These are phyloP conservation scores for Hanseniaspora taiwanica DNA, from an alignment of 805 yeast genomes.

Conservation along the genomic window DNA sequence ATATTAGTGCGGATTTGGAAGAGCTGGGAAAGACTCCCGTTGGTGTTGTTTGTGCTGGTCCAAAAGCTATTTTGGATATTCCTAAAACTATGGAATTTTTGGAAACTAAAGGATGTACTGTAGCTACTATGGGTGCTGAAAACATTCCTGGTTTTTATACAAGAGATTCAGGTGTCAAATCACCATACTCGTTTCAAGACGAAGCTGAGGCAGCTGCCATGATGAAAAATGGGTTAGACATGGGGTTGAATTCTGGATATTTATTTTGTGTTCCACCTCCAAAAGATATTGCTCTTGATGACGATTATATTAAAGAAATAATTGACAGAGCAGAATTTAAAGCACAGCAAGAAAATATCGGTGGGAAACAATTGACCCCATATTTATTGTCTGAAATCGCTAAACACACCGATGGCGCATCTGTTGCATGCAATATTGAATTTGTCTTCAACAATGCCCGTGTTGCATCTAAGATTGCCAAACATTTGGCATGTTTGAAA, in stretches of 20 bases:
- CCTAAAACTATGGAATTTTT: constrained; percentile 70
- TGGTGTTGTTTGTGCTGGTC: constrained; percentile 87
- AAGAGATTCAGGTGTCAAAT: constrained; percentile 55
- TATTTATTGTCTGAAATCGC: constrained; percentile 56
- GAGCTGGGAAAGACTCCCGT: constrained; percentile 75
- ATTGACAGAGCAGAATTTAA: constrained; percentile 45
- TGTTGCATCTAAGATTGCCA: constrained; percentile 56
- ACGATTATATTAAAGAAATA: constrained; percentile 36
- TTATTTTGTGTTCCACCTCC: constrained; percentile 82
- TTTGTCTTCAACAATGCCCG: constrained; percentile 69
- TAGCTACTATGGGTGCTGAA: constrained; percentile 46
- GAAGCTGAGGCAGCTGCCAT: constrained; percentile 50
- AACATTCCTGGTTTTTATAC: constrained; percentile 74
- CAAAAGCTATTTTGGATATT: constrained; percentile 74
- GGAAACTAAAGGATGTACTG: constrained; percentile 86
- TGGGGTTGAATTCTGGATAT: constrained; percentile 52
- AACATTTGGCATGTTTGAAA: constrained; percentile 28
- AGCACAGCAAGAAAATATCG: constrained; percentile 39
- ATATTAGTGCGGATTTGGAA: constrained; percentile 75
- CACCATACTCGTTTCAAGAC: constrained; percentile 51
- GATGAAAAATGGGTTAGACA: constrained; percentile 32
- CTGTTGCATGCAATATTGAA: constrained; percentile 56
- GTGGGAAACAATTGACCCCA: constrained; percentile 73
- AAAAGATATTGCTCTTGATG: constrained; percentile 40
- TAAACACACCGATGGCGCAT: constrained; percentile 51